phyloP scores from a whole-genome alignment of 768 basidiomycete genomes.

The Holtermannia corniformis region DNA sequence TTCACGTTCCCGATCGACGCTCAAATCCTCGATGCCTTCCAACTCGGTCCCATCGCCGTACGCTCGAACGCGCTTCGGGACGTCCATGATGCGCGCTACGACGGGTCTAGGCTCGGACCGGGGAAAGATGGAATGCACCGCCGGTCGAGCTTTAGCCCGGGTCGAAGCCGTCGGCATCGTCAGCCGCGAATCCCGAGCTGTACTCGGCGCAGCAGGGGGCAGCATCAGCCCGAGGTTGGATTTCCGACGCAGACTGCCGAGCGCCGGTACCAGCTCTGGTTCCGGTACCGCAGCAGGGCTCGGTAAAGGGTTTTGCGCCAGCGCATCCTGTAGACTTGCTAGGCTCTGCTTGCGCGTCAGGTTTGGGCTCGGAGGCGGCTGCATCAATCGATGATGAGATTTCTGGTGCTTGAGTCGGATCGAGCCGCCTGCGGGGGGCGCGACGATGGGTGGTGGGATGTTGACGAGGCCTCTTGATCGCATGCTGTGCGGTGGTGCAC shows the following conservation, averaged over 20 bases:
- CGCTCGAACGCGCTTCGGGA: constrained; percentile 13
- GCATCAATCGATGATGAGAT: constrained; percentile 26
- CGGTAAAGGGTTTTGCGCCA: constrained; percentile 7
- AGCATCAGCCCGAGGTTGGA: background rate
- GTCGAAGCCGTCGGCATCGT: constrained; percentile 75
- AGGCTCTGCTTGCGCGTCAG: constrained; percentile 31
- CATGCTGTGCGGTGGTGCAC: background rate
- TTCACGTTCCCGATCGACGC: constrained; percentile 67
- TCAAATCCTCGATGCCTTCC: constrained; percentile 77
- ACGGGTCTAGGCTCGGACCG: background rate
- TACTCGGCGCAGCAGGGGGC: constrained; percentile 11
- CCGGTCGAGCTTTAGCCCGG: constrained; percentile 61
- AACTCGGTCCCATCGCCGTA: constrained; percentile 66
- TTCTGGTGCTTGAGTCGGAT: constrained; percentile 36
- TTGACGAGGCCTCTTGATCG: background rate
- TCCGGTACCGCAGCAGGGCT: background rate
- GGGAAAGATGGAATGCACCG: constrained; percentile 68
- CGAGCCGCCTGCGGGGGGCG: background rate
- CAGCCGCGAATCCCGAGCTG: constrained; percentile 44
- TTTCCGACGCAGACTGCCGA: background rate
- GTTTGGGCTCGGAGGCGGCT: constrained; percentile 19
- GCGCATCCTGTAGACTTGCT: constrained; percentile 27
- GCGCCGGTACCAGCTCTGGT: background rate
- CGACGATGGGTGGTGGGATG: background rate
- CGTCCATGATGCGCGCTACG: constrained; percentile 10